phyloP scores from a whole-genome alignment of 768 basidiomycete species.

The Sarcomyxa edulis region DNA sequence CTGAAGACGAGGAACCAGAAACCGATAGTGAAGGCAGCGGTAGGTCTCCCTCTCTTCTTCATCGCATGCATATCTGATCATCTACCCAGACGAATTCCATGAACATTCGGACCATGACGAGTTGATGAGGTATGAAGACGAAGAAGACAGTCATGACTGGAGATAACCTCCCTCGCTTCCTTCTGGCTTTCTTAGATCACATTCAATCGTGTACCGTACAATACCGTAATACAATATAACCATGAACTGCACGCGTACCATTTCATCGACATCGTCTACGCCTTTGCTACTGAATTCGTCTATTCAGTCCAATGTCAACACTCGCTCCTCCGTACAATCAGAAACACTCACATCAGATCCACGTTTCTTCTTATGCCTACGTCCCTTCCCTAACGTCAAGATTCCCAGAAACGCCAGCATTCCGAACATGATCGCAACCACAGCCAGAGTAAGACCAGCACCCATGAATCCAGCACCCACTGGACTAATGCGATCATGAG shows the following conservation, averaged over 20 bases:
- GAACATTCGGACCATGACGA: conserved; percentile 49
- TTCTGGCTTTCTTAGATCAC: no score
- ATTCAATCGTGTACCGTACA: no score
- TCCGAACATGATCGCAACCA: conserved; percentile 30
- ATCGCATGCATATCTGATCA: conserved; percentile 2
- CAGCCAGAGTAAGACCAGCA: conserved; percentile 46
- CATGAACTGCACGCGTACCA: no score
- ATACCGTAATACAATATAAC: no score
- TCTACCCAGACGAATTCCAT: conserved; percentile 47
- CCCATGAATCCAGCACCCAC: conserved; percentile 69
- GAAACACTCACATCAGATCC: no score
- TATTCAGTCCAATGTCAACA: no score
- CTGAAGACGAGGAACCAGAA: conserved; percentile 53
- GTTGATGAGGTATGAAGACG: conserved; percentile 22
- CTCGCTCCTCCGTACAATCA: no score
- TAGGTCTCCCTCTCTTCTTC: conserved; percentile 10
- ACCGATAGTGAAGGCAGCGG: conserved; percentile 34
- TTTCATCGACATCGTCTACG: no score
- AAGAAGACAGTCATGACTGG: conserved; percentile 26
- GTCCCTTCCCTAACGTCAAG: conserved; percentile 20
- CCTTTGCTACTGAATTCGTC: no score
- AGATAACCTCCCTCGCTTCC: no score
- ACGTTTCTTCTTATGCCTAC: no score
- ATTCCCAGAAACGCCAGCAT: conserved; percentile 37
- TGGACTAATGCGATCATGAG: conserved; percentile 35